Conservation (phyloP, 2,329 filamentous ascomycete species). For the Colletotrichum sp. region DNA sequence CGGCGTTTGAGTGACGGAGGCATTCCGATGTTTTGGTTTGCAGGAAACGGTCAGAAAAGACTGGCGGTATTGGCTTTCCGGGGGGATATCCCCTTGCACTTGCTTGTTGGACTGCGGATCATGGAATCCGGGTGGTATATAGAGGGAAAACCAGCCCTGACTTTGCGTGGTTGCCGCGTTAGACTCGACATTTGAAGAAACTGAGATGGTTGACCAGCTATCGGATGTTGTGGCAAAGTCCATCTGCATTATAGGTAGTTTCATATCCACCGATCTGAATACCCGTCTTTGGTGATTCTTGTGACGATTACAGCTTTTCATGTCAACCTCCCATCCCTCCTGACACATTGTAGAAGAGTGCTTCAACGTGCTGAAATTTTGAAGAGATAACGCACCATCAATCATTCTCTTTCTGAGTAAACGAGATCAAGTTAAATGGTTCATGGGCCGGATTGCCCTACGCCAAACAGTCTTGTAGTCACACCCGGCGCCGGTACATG, state of each 20-base stretch:
- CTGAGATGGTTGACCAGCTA: not conserved
- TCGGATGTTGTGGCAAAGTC: not conserved
- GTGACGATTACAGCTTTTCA: not conserved
- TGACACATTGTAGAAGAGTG: not conserved
- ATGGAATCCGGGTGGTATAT: not conserved
- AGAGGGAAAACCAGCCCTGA: not conserved
- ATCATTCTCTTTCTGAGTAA: not conserved
- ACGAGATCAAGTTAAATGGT: not conserved
- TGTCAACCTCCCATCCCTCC: fast-evolving
- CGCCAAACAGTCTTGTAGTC: not conserved
- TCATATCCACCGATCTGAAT: not conserved
- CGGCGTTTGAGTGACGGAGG: not conserved
- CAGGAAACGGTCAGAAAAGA: not conserved
- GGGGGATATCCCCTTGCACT: not conserved
- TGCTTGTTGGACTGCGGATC: not conserved
- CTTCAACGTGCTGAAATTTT: not conserved
- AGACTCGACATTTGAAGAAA: not conserved
- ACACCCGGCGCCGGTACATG: not conserved
- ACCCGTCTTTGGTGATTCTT: not conserved
- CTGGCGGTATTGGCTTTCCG: not conserved
- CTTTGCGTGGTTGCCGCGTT: not conserved
- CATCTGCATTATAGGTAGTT: not conserved
- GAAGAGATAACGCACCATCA: not conserved
- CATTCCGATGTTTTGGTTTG: not conserved
- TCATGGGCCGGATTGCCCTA: not conserved